Evolutionary conservation across 352 stramenopile species (phyloP), one percentile per base, ranked within the genome.

Genomic region (Phytophthora chlamydospora): DNA sequence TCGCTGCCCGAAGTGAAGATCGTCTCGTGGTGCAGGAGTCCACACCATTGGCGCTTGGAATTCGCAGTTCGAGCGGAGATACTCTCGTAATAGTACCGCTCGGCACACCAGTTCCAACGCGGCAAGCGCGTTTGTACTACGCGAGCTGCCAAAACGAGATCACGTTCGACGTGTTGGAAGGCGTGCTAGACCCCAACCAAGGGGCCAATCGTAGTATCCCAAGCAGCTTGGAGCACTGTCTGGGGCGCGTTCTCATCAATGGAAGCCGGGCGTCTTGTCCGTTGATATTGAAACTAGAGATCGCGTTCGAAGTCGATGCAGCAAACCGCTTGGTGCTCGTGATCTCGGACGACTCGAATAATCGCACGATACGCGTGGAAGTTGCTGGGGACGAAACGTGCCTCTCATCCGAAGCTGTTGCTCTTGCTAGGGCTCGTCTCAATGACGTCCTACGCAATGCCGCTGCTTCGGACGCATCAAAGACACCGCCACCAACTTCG

Each of bases 251-350:
- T 24, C 49, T 55, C 14, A 47, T 80, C 10, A 59, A 77, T 40
- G 65, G 48, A 12, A 66, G 47, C 36, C 64, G 51, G 13, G 48
- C 68, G 11, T 63, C 68, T 33, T 40, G 46, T 9, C 56, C 54
- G 4, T 60, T 72, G 29, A 62, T 75, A 62, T 44, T 78, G 34
- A 77, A 76, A 17, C 45, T 80, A 16, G 71, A 80, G 21, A 59
- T 77, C 17, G 40, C 43, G 7, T 78, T 80, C 21, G 53, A 78
- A 14, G 16, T 80, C 6, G 38, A 71, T 11, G 43, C 34, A 12
- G 39, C 62, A 27, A 43, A 66, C 21, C 34, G 34, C 10, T 62
- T 80, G 41, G 33, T 31, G 17, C 43, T 80, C 14, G 45, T 71
- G 6, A 54, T 71, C 21, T 62, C 43, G 6, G 71, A 79, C 21